Evolutionary conservation across 768 basidiomycete genomes (phyloP), one percentile per base, ranked within the genome.

Genomic region (Psilocybe subaeruginosa): DNA sequence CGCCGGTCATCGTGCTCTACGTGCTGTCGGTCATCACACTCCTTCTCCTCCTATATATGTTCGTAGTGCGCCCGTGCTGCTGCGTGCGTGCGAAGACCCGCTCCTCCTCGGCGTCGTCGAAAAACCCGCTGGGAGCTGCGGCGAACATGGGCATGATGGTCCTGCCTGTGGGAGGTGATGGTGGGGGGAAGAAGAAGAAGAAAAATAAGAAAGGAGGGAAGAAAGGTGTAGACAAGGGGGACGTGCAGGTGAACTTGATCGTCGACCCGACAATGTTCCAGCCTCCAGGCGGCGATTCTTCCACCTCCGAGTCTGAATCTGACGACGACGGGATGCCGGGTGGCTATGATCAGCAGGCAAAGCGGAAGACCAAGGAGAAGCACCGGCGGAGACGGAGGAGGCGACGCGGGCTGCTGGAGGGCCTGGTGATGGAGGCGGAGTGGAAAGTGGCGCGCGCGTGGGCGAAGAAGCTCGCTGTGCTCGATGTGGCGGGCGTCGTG

Each of bases 221-320:
- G 72, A 76, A 77, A 43, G 74, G 74, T 19, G 19, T n/a, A 31
- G 77, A 77, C 66, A 49, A 49, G 58, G 50, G 63, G 4, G 82
- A 83, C 66, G 84, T 91, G 2, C 89, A 91, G 61, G 87, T 90
- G 53, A 91, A 91, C 71, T 76, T 90, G 48, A 90, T 90, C 61
- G 86, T 90, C 31, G 88, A 90, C 66, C 89, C 89, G 6, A 76
- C 76, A 6, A 82, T 83, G 60, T 87, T 91, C 61, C 77, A 76
- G 31, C 70, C 69, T 16, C 74, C 74, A 11, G 74, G 76, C 0
- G 80, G 77, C 3, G 31, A 48, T 17, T 43, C 41, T 12, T 43
- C 41, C 41, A 1, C 41, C 14, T 43, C 41, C 7, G 76, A 78
- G 1, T 76, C 74, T 30, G 73, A 73, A 7, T 71, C 54, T 55